These are phyloP conservation scores for Hirsutella minnesotensis DNA, from an alignment of 2,329 filamentous ascomycete genomes.

Conservation along the genomic window DNA sequence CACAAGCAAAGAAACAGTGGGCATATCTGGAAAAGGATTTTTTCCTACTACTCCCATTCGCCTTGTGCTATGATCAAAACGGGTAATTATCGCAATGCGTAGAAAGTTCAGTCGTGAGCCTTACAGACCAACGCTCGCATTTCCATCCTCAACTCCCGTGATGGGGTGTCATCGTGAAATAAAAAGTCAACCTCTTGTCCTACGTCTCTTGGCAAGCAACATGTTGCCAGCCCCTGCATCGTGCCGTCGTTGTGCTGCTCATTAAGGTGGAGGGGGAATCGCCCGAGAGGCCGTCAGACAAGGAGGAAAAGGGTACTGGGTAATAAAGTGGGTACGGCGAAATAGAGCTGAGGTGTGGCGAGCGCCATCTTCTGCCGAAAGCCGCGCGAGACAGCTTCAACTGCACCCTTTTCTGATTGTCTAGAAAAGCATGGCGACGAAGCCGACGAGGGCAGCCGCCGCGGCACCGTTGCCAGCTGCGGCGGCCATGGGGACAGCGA, in stretches of 20 bases:
- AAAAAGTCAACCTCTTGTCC: neutral
- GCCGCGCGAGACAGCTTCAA: conserved; percentile 1
- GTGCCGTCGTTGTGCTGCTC: conserved; percentile 11
- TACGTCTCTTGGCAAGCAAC: conserved; percentile 4
- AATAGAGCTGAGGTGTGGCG: conserved; percentile 11
- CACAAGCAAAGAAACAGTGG: no score
- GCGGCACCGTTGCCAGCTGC: conserved; percentile 29
- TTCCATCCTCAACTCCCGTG: neutral
- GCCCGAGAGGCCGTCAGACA: conserved; percentile 4
- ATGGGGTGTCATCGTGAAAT: neutral
- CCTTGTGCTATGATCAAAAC: conserved; percentile 20
- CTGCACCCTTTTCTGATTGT: neutral
- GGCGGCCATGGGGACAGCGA: conserved; percentile 30
- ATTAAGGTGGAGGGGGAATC: conserved; percentile 5
- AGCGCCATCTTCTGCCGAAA: conserved; percentile 5
- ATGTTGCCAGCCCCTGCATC: conserved; percentile 5
- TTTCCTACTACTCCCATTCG: conserved; percentile 22
- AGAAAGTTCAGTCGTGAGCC: conserved; percentile 10
- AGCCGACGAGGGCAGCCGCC: conserved; percentile 36
- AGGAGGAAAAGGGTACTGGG: conserved; percentile 14
- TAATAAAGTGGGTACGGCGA: conserved; percentile 20
- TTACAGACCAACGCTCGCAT: conserved; percentile 6
- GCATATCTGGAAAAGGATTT: neutral
- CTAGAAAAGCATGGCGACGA: conserved; percentile 41
- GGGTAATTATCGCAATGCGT: conserved; percentile 14